These are phyloP conservation scores for Echites panduratus DNA, from an alignment of 257 asterid species.

Conservation along the genomic window DNA sequence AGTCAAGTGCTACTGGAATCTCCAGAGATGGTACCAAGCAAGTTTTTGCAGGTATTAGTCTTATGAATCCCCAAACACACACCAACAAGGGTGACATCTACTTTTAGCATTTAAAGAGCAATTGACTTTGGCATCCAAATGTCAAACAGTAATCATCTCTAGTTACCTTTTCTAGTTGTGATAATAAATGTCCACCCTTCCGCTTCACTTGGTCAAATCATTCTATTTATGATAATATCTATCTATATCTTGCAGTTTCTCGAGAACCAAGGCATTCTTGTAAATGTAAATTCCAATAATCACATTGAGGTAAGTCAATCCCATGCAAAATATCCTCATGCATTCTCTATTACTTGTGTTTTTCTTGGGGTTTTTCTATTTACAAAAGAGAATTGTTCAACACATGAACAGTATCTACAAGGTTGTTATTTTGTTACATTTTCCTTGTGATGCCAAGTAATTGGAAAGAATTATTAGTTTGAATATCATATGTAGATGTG, in stretches of 20 bases:
- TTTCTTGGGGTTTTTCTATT: background rate
- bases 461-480: constrained; percentile 6
- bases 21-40: constrained; percentile 52
- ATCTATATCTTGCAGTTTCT: constrained; percentile 53
- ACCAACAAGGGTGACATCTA: background rate
- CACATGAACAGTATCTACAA: background rate
- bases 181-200: constrained; percentile 9
- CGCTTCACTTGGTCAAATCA: background rate
- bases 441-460: background rate
- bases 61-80: background rate
- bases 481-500: constrained; percentile 54
- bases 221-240: background rate
- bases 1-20: constrained; percentile 70
- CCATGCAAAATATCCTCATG: background rate
- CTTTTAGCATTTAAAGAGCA: background rate
- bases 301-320: constrained; percentile 59
- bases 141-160: background rate
- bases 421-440: background rate
- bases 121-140: constrained; percentile 1
- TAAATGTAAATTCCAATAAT: constrained; percentile 61
- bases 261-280: constrained; percentile 64
- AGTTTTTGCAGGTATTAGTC: constrained; percentile 53
- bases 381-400: background rate
- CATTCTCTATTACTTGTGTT: background rate
- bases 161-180: background rate